A percentile compares a stretch with the other conserved stretches of the same genome.
Conservation (phyloP, 179 eudicot species). For the Beta corolliflora region DNA sequence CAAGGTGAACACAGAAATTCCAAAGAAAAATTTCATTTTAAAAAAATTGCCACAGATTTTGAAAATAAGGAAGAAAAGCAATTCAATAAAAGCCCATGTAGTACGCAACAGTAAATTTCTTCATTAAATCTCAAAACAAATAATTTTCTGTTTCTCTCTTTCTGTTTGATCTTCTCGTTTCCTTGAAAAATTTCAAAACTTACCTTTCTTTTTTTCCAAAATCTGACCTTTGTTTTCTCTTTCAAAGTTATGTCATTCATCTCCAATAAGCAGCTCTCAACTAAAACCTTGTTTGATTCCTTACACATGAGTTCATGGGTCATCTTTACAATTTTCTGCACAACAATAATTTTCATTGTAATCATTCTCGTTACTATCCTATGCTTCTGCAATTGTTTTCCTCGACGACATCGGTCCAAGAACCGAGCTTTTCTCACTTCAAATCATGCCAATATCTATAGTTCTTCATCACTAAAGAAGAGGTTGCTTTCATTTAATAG, state of each 20-base stretch:
- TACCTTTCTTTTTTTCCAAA: neutral
- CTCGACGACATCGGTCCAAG: conserved; percentile 10
- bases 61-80: neutral
- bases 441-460: neutral
- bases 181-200: neutral
- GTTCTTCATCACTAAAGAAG: conserved; percentile 20
- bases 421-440: neutral
- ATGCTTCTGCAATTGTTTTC: conserved; percentile 6
- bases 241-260: neutral
- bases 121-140: neutral
- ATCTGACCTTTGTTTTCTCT: neutral
- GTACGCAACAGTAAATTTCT: too few species aligned
- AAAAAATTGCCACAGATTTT: neutral
- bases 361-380: conserved; percentile 13
- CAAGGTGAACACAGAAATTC: too few species aligned
- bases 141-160: too few species aligned
- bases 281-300: neutral
- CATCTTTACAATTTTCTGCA: conserved; percentile 18
- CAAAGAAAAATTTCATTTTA: too few species aligned
- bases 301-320: conserved; percentile 40
- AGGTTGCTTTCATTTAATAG: conserved; percentile 34
- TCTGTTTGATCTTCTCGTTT: neutral
- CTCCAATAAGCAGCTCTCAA: neutral
- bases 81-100: too few species aligned
- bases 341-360: neutral